Conservation (phyloP, 2,329 filamentous ascomycete genomes). For the Diaporthe capsici region DNA sequence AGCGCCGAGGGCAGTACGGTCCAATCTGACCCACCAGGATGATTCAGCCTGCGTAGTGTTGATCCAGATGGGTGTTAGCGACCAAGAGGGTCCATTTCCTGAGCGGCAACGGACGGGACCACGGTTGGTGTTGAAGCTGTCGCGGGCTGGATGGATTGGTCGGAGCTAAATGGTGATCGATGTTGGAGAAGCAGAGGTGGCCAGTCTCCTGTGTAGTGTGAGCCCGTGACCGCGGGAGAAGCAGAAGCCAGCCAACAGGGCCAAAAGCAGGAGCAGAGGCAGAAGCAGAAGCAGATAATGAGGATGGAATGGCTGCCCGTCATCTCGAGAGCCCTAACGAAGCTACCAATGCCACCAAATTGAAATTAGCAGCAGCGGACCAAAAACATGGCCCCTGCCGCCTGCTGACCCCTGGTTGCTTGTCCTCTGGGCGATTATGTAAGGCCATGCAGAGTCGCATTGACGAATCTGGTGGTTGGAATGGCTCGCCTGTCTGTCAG, state of each 20-base stretch:
- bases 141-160: not conserved
- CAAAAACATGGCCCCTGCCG: conserved; percentile 20
- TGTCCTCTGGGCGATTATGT: conserved; percentile 27
- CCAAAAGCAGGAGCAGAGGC: not conserved
- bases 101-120: not conserved
- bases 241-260: not conserved
- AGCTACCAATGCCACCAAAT: conserved; percentile 36
- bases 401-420: not conserved
- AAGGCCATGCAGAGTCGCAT: conserved; percentile 11
- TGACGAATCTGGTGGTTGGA: conserved; percentile 26
- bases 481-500: not conserved
- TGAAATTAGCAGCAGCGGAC: conserved; percentile 31
- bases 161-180: not conserved
- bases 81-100: not conserved
- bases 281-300: not conserved
- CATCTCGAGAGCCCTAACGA: conserved; percentile 37
- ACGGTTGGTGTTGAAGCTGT: not conserved
- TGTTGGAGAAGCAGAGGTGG: not conserved
- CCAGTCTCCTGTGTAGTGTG: not conserved
- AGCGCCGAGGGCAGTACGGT: not conserved
- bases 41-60: not conserved
- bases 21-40: not conserved
- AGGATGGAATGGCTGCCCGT: not conserved
- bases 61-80: not conserved
- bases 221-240: not conserved